Evolutionary conservation across 2,329 filamentous ascomycete species (phyloP).

Genomic region (Neoscytalidium dimidiatum): DNA sequence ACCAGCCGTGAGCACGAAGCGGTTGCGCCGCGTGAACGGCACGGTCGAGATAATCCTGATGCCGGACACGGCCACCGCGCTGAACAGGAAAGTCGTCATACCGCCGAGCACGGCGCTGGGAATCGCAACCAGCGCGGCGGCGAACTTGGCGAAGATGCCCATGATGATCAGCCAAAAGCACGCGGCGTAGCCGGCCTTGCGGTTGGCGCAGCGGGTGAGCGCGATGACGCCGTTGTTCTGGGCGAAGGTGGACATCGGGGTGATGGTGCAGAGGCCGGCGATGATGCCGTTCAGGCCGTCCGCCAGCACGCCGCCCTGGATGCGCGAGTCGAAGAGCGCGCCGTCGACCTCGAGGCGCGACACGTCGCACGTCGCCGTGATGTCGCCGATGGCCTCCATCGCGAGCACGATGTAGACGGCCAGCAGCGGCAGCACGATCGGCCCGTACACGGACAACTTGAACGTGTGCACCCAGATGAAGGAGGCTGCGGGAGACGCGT

Average conservation of each 20-base stretch:
- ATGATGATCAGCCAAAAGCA: slow-evolving; percentile 77
- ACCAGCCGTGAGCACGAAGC: slow-evolving; percentile 78
- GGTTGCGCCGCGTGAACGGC: slow-evolving; percentile 74
- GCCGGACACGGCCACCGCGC: slow-evolving; percentile 73
- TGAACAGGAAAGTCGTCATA: slow-evolving; percentile 75
- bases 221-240: slow-evolving; percentile 87
- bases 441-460: slow-evolving; percentile 69
- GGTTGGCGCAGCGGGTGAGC: slow-evolving; percentile 77
- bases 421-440: slow-evolving; percentile 71
- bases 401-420: slow-evolving; percentile 67
- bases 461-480: slow-evolving; percentile 83
- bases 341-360: slow-evolving; percentile 75
- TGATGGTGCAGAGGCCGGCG: slow-evolving; percentile 75
- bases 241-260: slow-evolving; percentile 77
- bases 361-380: slow-evolving; percentile 80
- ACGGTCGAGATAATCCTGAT: slow-evolving; percentile 73
- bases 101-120: slow-evolving; percentile 55
- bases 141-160: slow-evolving; percentile 83
- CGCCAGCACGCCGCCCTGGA: slow-evolving; percentile 77
- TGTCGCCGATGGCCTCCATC: slow-evolving; percentile 76
- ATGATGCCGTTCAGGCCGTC: slow-evolving; percentile 77
- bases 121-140: slow-evolving; percentile 75
- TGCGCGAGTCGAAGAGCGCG: slow-evolving; percentile 69
- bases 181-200: slow-evolving; percentile 76
- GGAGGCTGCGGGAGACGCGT: slow-evolving; percentile 68